These are phyloP conservation scores for Tricholoma matsutake DNA, from an alignment of 768 basidiomycete species.

Conservation along the genomic window DNA sequence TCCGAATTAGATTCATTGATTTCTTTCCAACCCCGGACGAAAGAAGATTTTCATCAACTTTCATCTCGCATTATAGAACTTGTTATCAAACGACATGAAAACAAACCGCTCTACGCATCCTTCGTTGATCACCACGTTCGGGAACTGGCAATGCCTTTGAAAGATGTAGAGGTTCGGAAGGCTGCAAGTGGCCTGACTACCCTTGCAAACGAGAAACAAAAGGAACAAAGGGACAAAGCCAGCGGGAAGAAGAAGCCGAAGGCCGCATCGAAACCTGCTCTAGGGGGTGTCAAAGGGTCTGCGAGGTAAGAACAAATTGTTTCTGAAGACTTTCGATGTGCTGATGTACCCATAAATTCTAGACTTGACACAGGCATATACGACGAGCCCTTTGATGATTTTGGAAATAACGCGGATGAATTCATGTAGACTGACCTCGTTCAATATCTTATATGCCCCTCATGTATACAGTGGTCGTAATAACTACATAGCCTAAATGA, in stretches of 20 bases:
- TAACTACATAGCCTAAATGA: neutral
- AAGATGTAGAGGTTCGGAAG: slow-evolving; percentile 90
- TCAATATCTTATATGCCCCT: neutral
- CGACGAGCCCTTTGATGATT: slow-evolving; percentile 90
- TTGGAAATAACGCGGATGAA: slow-evolving; percentile 69
- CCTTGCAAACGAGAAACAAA: slow-evolving; percentile 94
- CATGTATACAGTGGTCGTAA: neutral
- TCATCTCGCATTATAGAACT: slow-evolving; percentile 72
- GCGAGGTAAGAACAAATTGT: slow-evolving; percentile 44
- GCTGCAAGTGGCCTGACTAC: slow-evolving; percentile 80
- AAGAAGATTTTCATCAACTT: slow-evolving; percentile 80
- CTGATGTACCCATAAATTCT: slow-evolving; percentile 13
- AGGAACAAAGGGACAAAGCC: slow-evolving; percentile 79
- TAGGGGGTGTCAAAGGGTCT: slow-evolving; percentile 71
- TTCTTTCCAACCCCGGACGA: slow-evolving; percentile 79
- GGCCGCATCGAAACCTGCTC: slow-evolving; percentile 61
- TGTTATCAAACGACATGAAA: slow-evolving; percentile 74
- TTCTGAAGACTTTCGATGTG: neutral
- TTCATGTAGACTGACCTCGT: slow-evolving; percentile 71
- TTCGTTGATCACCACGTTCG: slow-evolving; percentile 87
- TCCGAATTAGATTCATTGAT: slow-evolving; percentile 69
- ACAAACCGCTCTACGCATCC: slow-evolving; percentile 75
- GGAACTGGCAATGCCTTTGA: slow-evolving; percentile 71
- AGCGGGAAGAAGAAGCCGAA: slow-evolving; percentile 91
- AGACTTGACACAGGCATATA: slow-evolving; percentile 81